These are phyloP conservation scores for Oryza coarctata DNA, from an alignment of 176 grass and related monocot genomes.

Conservation along the genomic window DNA sequence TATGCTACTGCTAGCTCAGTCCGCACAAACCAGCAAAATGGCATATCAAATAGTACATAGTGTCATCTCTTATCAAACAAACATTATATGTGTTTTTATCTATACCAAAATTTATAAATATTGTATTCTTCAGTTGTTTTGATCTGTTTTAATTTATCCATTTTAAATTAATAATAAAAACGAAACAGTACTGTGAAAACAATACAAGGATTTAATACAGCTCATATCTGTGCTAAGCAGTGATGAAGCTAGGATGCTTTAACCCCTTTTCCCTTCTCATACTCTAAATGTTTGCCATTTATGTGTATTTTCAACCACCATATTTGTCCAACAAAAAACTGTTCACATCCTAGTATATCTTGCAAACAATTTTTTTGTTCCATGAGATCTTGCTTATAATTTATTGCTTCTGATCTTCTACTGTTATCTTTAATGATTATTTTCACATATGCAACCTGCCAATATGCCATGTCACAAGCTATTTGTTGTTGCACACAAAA, in stretches of 20 bases:
- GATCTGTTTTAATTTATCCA: background rate
- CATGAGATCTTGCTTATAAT: background rate
- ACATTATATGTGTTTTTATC: background rate
- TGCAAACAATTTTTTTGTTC: background rate
- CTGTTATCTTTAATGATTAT: background rate
- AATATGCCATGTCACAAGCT: background rate
- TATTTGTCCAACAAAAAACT: background rate
- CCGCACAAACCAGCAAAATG: background rate
- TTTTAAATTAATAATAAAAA: background rate
- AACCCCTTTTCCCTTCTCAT: conserved; percentile 9
- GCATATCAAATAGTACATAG: conserved; percentile 7
- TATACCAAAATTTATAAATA: background rate
- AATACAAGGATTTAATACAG: background rate
- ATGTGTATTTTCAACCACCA: background rate
- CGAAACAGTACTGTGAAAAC: background rate
- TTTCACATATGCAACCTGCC: background rate
- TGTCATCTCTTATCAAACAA: background rate
- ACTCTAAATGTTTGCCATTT: background rate
- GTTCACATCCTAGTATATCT: background rate
- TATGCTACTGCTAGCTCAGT: conserved; percentile 18
- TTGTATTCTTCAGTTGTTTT: conserved; percentile 4
- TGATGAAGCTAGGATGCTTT: background rate
- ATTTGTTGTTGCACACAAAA: conserved; percentile 1
- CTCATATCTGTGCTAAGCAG: background rate
- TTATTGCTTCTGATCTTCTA: background rate